Evolutionary conservation across 1,284 basidiomycete genomes (phyloP), one percentile per base, ranked within the genome.

Genomic region (Cutaneotrichosporon sp.): DNA sequence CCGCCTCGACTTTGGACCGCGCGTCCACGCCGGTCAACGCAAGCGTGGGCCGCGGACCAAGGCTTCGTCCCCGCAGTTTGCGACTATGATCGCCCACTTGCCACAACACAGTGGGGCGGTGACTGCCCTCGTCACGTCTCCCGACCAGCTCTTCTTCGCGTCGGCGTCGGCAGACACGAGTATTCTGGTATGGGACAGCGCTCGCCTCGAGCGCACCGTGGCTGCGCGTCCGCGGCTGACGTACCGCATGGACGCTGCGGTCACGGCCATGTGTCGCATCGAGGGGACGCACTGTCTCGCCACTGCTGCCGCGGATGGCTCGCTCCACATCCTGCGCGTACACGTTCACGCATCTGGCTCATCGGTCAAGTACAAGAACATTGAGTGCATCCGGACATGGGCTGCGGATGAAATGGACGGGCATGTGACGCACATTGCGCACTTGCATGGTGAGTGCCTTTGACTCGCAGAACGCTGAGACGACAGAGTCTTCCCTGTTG

Each of bases 81-180:
- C 90, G 0, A 88, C 84, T 0, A 84, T 95, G 64, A 87, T 97
- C 54, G 88, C 90, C 0, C 89, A 95, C 75, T 84, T 95, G n/a
- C 85, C 85, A 22, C 91, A 92, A 10, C 94, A 97, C 72, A 85
- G 87, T 0, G 89, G 88, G 18, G 83, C 86, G 1, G 83, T 99
- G 63, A 92, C 89, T 1, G 85, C 87, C 1, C 82, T 99, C 18
- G 89, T 89, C 0, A 90, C 95, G 11, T 89, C 95, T 1, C 92
- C 94, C 0, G 97, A 99, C 74, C 92, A 97, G 67, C 81, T 88
- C 67, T 99, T 97, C 82, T 98, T 99, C 70, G 89, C 92, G 1
- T 90, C 94, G 0, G 86, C 88, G 0, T 95, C 92, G 1, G 87
- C 90, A 66, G 93, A 97, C 72, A 87, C 88, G 67, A 89, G 87